These are phyloP conservation scores for Sporothrix variecibatus DNA, from an alignment of 2,329 filamentous ascomycete species.

Conservation along the genomic window DNA sequence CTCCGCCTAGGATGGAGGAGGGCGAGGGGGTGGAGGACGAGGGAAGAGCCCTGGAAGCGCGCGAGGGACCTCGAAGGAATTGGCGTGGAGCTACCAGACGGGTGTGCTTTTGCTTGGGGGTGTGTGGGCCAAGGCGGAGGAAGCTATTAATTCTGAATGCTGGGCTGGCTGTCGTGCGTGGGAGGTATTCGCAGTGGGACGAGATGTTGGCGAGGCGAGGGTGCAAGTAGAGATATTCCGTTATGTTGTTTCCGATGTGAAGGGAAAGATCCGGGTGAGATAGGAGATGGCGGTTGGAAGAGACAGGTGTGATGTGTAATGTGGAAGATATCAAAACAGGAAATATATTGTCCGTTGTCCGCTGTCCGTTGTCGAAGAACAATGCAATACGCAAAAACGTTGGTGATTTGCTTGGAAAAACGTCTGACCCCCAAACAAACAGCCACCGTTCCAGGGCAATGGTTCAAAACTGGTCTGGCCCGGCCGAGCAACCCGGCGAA, in stretches of 20 bases:
- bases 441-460: background rate
- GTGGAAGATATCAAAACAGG: background rate
- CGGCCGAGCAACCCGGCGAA: background rate
- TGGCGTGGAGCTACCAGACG: constrained; percentile 9
- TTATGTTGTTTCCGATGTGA: background rate
- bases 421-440: background rate
- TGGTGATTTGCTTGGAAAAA: background rate
- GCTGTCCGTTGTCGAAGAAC: background rate
- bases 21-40: too few species aligned
- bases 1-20: constrained; percentile 3
- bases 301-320: background rate
- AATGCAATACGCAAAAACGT: background rate
- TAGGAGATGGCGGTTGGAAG: background rate
- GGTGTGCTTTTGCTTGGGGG: background rate
- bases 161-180: constrained; percentile 9
- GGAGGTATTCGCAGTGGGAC: constrained; percentile 7
- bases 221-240: background rate
- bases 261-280: background rate
- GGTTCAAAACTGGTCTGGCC: background rate
- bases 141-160: background rate
- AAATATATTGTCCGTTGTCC: background rate
- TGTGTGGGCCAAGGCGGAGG: background rate
- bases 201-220: background rate
- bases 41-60: background rate
- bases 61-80: background rate